phyloP scores from a whole-genome alignment of 83 land plant species.

The Diphasiastrum complanatum region DNA sequence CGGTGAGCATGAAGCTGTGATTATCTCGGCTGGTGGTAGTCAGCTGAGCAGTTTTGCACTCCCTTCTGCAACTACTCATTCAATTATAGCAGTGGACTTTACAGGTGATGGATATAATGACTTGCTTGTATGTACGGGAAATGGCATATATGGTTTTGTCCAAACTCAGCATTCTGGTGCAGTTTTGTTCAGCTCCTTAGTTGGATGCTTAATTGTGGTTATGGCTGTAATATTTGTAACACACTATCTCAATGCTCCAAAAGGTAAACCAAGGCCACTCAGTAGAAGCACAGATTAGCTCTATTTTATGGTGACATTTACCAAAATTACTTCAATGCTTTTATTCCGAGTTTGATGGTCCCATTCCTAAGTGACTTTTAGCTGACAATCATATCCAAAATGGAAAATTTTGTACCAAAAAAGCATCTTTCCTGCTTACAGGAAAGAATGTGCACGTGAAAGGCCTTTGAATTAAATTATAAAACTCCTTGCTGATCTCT shows the following conservation, averaged over 20 bases:
- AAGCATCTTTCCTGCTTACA: no score
- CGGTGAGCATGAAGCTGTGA: conserved; percentile 82
- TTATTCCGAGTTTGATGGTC: no score
- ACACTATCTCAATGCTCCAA: conserved; percentile 60
- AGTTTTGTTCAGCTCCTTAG: conserved; percentile 83
- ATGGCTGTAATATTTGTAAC: conserved; percentile 83
- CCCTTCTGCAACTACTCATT: conserved; percentile 65
- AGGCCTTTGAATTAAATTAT: no score
- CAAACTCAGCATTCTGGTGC: conserved; percentile 96
- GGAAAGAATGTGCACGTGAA: no score
- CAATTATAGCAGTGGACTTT: conserved; percentile 62
- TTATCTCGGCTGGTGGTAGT: conserved; percentile 71
- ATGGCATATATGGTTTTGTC: conserved; percentile 85
- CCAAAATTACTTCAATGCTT: no score
- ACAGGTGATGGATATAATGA: conserved; percentile 88
- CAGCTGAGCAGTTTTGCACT: conserved; percentile 35
- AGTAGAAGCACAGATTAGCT: no score
- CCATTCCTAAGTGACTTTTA: no score
- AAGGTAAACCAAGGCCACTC: conserved; percentile 52
- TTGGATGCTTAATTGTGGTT: conserved; percentile 77
- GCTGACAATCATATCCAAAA: no score
- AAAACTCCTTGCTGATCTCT: no score
- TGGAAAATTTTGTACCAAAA: no score
- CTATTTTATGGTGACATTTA: no score
- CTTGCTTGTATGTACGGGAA: conserved; percentile 65